Evolutionary conservation across 2,329 filamentous ascomycete species (phyloP).

Genomic region (Hypoxylon sp.): DNA sequence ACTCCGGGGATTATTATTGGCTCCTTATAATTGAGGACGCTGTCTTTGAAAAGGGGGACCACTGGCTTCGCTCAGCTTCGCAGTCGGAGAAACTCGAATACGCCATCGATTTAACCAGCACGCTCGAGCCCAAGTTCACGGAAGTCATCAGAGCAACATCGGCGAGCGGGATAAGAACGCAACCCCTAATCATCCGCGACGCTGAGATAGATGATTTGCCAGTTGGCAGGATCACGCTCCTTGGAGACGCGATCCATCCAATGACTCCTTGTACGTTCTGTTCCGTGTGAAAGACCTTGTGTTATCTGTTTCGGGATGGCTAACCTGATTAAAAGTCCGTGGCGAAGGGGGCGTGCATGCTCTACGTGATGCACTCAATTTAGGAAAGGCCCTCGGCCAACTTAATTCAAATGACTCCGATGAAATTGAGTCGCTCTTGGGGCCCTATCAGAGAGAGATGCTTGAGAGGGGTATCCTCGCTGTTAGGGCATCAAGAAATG

Average conservation of each 20-base stretch:
- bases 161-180: conserved; percentile 24
- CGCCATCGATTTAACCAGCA: conserved; percentile 29
- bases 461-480: conserved; percentile 48
- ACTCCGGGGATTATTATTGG: conserved; percentile 51
- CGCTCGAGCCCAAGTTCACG: conserved; percentile 42
- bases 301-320: not conserved
- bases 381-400: conserved; percentile 44
- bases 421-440: conserved; percentile 34
- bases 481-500: conserved; percentile 37
- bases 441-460: conserved; percentile 51
- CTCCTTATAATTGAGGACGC: conserved; percentile 61
- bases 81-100: conserved; percentile 67
- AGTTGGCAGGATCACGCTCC: conserved; percentile 36
- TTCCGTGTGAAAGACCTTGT: not conserved
- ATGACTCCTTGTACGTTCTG: conserved; percentile 46
- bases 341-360: conserved; percentile 49
- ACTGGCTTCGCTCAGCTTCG: conserved; percentile 77
- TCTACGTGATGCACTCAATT: conserved; percentile 65
- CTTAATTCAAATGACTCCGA: conserved; percentile 31
- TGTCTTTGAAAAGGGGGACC: conserved; percentile 84
- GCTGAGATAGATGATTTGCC: conserved; percentile 37
- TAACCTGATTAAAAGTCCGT: conserved; percentile 36
- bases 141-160: conserved; percentile 41
- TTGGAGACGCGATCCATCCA: conserved; percentile 46
- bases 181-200: conserved; percentile 38